These are phyloP conservation scores for Penicillium riverlandense DNA, from an alignment of 495 filamentous ascomycete species.

Conservation along the genomic window DNA sequence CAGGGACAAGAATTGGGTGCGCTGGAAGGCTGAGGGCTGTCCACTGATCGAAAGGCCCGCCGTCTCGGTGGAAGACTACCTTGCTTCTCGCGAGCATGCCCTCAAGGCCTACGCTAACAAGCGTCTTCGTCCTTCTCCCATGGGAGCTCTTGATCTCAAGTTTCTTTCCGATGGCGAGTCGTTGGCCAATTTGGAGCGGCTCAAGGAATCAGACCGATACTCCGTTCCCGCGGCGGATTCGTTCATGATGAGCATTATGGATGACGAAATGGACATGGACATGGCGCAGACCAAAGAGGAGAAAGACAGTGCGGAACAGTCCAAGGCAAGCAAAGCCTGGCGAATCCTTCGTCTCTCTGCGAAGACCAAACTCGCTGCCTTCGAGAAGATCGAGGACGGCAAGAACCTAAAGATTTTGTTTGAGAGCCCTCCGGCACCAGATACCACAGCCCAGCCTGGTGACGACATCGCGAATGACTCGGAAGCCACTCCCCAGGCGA, in stretches of 20 bases:
- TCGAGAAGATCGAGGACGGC: slow-evolving; percentile 81
- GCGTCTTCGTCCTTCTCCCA: slow-evolving; percentile 54
- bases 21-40: slow-evolving; percentile 94
- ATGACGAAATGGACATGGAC: slow-evolving; percentile 75
- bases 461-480: slow-evolving; percentile 5
- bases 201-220: slow-evolving; percentile 50
- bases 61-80: slow-evolving; percentile 56
- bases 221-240: slow-evolving; percentile 47
- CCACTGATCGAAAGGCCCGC: slow-evolving; percentile 72
- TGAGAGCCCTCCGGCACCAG: slow-evolving; percentile 23
- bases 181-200: slow-evolving; percentile 45
- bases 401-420: slow-evolving; percentile 57
- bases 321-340: slow-evolving; percentile 84
- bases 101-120: slow-evolving; percentile 59
- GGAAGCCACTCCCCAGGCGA: background rate
- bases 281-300: slow-evolving; percentile 66
- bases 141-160: slow-evolving; percentile 64
- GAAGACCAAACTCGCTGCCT: slow-evolving; percentile 60
- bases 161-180: slow-evolving; percentile 64
- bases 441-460: slow-evolving; percentile 16
- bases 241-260: slow-evolving; percentile 54
- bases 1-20: slow-evolving; percentile 95
- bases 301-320: slow-evolving; percentile 54
- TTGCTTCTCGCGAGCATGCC: slow-evolving; percentile 56
- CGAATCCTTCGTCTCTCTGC: slow-evolving; percentile 72